Evolutionary conservation across 306 rosid genomes (phyloP).

Genomic region (Dicorynia guianensis): DNA sequence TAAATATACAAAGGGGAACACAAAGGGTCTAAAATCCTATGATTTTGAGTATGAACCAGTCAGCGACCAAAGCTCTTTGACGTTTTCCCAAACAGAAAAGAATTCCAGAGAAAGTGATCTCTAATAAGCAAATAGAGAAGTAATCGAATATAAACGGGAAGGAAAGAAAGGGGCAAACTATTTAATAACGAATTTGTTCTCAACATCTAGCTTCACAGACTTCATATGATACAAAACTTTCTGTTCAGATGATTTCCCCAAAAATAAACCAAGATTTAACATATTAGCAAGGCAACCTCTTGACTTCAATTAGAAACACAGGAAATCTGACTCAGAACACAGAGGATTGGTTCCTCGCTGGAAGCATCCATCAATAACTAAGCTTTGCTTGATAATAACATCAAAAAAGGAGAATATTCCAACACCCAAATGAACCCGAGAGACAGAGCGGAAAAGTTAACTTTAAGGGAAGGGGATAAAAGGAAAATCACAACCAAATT

Average conservation of each 20-base stretch:
- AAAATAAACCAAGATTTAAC: neutral
- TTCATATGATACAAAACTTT: neutral
- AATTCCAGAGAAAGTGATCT: neutral
- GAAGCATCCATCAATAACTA: neutral
- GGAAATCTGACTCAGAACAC: conserved; percentile 25
- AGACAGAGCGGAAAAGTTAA: neutral
- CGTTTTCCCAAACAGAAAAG: neutral
- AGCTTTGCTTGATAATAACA: neutral
- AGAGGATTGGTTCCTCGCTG: neutral
- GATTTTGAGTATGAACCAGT: neutral
- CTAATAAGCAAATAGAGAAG: neutral
- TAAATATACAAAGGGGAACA: neutral
- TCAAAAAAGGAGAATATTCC: conserved; percentile 4
- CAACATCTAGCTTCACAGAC: neutral
- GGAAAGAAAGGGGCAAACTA: neutral
- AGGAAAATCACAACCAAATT: conserved; percentile 20
- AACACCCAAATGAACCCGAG: conserved; percentile 35
- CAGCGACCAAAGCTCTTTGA: neutral
- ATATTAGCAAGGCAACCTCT: neutral
- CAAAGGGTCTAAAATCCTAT: neutral
- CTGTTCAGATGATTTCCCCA: neutral
- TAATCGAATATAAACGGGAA: neutral
- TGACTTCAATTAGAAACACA: neutral
- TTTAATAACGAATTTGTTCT: neutral
- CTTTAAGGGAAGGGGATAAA: neutral